phyloP scores from a whole-genome alignment of 257 asterid genomes.

The Verbena officinalis region DNA sequence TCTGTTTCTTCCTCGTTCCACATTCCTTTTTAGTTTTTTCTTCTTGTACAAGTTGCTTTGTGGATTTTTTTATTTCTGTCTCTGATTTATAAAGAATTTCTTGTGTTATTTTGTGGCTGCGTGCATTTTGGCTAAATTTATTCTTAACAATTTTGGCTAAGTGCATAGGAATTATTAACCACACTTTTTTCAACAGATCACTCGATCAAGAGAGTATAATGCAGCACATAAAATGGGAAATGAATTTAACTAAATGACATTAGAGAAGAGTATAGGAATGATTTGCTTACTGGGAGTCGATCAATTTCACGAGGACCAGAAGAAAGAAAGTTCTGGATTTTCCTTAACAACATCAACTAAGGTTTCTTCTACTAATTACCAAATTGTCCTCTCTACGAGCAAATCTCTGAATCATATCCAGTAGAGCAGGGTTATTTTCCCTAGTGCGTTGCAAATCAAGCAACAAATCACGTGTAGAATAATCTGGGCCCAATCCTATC shows the following conservation, averaged over 20 bases:
- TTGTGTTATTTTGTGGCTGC: no score
- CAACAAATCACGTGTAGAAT: constrained; percentile 7
- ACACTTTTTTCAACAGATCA: background rate
- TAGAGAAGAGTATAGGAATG: background rate
- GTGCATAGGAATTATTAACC: background rate
- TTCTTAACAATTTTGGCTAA: no score
- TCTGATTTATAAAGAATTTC: no score
- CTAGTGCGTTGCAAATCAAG: background rate
- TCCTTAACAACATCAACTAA: background rate
- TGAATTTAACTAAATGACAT: background rate
- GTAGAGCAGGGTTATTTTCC: background rate
- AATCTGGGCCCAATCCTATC: constrained; percentile 21
- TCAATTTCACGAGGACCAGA: no score
- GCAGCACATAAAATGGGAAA: background rate
- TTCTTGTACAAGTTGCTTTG: no score
- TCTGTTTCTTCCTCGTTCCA: background rate
- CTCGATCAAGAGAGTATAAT: background rate
- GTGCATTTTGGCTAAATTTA: no score
- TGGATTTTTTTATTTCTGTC: no score
- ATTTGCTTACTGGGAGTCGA: background rate
- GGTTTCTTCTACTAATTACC: background rate
- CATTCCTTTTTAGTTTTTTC: no score
- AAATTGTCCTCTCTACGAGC: background rate
- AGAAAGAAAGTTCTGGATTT: background rate
- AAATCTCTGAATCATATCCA: background rate